These are phyloP conservation scores for Wickerhamiella azymoides DNA, from an alignment of 805 yeast genomes.

Conservation along the genomic window DNA sequence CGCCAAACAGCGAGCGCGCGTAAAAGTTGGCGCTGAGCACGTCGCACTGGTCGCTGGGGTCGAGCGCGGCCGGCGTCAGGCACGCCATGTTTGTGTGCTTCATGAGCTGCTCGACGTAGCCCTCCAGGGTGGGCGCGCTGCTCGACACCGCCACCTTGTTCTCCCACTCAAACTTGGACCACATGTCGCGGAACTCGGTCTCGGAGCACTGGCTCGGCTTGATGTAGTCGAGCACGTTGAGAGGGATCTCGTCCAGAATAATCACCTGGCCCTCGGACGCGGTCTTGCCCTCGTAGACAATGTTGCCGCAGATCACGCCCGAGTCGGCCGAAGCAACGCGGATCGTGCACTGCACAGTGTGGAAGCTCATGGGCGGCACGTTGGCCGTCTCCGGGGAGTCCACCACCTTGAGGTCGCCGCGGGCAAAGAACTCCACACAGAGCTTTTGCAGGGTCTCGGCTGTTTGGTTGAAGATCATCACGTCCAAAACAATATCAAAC, in stretches of 20 bases:
- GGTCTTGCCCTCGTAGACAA: slow-evolving; percentile 90
- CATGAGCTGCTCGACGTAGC: slow-evolving; percentile 62
- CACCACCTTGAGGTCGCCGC: slow-evolving; percentile 89
- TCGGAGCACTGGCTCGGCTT: slow-evolving; percentile 89
- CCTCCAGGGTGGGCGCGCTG: slow-evolving; percentile 40
- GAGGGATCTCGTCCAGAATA: slow-evolving; percentile 84
- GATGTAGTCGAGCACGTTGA: slow-evolving; percentile 93
- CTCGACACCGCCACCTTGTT: slow-evolving; percentile 70
- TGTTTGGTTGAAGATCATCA: slow-evolving; percentile 88
- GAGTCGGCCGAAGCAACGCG: slow-evolving; percentile 96
- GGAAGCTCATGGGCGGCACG: slow-evolving; percentile 95
- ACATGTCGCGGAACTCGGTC: slow-evolving; percentile 85
- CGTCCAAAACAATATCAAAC: slow-evolving; percentile 89
- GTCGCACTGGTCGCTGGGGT: slow-evolving; percentile 38
- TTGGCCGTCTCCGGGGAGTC: slow-evolving; percentile 83
- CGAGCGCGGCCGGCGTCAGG: slow-evolving; percentile 79
- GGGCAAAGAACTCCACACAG: slow-evolving; percentile 86
- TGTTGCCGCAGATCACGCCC: slow-evolving; percentile 94
- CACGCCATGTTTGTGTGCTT: slow-evolving; percentile 87
- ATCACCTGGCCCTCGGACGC: slow-evolving; percentile 82
- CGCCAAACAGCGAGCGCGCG: slow-evolving; percentile 88
- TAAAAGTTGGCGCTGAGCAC: slow-evolving; percentile 90
- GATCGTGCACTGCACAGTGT: slow-evolving; percentile 72
- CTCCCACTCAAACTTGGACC: slow-evolving; percentile 99
- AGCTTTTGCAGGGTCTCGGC: slow-evolving; percentile 75